A percentile compares a stretch with the other conserved stretches of the same genome.
Conservation (phyloP, 129 eudicot genomes). For the Pulicaria dysenterica region DNA sequence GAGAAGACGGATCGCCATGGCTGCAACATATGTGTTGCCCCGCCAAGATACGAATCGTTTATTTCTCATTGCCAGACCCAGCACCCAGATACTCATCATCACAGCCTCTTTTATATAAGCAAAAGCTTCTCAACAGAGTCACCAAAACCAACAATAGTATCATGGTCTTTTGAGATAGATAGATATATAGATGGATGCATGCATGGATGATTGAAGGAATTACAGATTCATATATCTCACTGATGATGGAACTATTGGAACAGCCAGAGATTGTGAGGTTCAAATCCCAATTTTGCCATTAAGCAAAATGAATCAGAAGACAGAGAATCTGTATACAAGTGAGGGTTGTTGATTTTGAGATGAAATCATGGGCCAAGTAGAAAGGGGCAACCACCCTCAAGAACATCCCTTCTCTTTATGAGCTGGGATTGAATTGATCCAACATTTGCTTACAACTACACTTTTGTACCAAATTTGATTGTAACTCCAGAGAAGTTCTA, state of each 20-base stretch:
- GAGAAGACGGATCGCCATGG: not conserved
- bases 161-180: too few relatives aligned
- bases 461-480: too few relatives aligned
- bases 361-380: slow-evolving; percentile 1
- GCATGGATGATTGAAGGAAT: too few relatives aligned
- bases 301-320: not conserved
- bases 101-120: not conserved
- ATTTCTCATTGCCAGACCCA: not conserved
- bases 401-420: slow-evolving; percentile 5
- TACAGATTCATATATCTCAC: too few relatives aligned
- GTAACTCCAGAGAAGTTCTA: too few relatives aligned
- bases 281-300: not conserved
- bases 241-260: too few relatives aligned
- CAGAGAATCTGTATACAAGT: not conserved
- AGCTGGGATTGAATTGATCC: not conserved
- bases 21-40: not conserved
- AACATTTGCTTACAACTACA: not conserved
- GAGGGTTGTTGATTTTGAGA: slow-evolving; percentile 10
- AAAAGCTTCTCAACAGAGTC: too few relatives aligned
- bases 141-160: not conserved
- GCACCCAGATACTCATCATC: slow-evolving; percentile 3
- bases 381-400: slow-evolving; percentile 8
- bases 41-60: not conserved
- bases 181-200: not conserved
- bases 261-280: too few relatives aligned